Percentiles rank a stretch among this genome's conserved stretches.
Evolutionary conservation across 2,329 filamentous ascomycete species (phyloP).

Genomic region (Aphanocladium album): DNA sequence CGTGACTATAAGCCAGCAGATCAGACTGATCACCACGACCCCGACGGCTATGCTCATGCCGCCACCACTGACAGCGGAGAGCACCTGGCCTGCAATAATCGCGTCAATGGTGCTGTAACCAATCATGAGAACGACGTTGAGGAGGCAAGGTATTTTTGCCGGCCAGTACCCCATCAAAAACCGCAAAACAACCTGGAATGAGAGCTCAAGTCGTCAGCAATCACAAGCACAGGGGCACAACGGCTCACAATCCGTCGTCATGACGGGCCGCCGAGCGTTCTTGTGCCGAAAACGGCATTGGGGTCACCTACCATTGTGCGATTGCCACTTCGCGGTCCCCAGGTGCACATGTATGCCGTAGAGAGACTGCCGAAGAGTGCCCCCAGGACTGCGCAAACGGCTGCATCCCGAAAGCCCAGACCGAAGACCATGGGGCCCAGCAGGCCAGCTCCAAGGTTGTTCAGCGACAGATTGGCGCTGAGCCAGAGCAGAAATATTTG

Average conservation of each 20-base stretch:
- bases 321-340: constrained; percentile 68
- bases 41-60: constrained; percentile 68
- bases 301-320: constrained; percentile 59
- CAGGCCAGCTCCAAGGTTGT: constrained; percentile 61
- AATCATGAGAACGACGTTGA: constrained; percentile 56
- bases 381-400: constrained; percentile 68
- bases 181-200: constrained; percentile 53
- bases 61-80: constrained; percentile 63
- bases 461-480: constrained; percentile 38
- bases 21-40: constrained; percentile 69
- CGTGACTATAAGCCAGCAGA: constrained; percentile 66
- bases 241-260: background rate
- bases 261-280: background rate
- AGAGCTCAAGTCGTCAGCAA: background rate
- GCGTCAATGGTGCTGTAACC: constrained; percentile 75
- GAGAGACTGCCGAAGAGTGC: constrained; percentile 68
- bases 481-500: constrained; percentile 40
- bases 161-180: constrained; percentile 69
- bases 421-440: constrained; percentile 62
- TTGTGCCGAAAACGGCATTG: background rate
- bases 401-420: constrained; percentile 68
- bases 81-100: constrained; percentile 73
- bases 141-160: constrained; percentile 26
- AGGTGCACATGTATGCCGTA: constrained; percentile 72
- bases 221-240: background rate